Evolutionary conservation across 164 flowering plant genomes (phyloP).

Genomic region (Litsea cubeba): DNA sequence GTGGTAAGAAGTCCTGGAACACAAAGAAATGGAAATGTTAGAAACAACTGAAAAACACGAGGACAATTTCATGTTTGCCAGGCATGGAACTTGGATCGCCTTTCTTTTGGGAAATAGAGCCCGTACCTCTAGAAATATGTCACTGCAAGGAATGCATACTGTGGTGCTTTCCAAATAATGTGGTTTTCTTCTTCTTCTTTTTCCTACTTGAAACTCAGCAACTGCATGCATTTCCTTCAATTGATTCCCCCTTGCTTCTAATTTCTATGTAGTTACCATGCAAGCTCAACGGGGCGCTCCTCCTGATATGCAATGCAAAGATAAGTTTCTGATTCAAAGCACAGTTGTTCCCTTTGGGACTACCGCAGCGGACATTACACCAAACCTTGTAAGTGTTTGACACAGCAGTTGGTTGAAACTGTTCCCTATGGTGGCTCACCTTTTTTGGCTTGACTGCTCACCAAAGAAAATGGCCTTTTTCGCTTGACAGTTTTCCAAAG

Average conservation of each 20-base stretch:
- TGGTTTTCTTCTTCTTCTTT: background rate
- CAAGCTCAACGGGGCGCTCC: slow-evolving; percentile 62
- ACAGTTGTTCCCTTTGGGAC: slow-evolving; percentile 63
- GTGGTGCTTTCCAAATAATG: background rate
- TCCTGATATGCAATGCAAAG: slow-evolving; percentile 70
- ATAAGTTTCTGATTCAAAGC: slow-evolving; percentile 85
- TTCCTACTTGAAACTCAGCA: background rate
- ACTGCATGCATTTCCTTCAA: background rate
- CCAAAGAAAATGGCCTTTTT: background rate
- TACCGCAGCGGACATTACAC: slow-evolving; percentile 49
- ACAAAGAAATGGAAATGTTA: too few relatives aligned
- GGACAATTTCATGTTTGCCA: too few relatives aligned
- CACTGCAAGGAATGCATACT: background rate
- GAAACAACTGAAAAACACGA: too few relatives aligned
- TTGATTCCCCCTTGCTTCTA: background rate
- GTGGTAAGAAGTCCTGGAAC: too few relatives aligned
- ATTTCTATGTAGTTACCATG: slow-evolving; percentile 57
- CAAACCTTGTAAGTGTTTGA: slow-evolving; percentile 42
- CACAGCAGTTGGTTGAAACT: slow-evolving; percentile 4
- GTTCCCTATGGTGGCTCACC: slow-evolving; percentile 8
- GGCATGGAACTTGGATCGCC: too few relatives aligned
- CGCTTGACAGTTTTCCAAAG: slow-evolving; percentile 62
- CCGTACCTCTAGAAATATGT: background rate
- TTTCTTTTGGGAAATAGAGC: background rate
- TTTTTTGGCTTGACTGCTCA: slow-evolving; percentile 10